Base-by-base conservation (phyloP, 208 protist genomes). In the Phytomonas francai region DNA sequence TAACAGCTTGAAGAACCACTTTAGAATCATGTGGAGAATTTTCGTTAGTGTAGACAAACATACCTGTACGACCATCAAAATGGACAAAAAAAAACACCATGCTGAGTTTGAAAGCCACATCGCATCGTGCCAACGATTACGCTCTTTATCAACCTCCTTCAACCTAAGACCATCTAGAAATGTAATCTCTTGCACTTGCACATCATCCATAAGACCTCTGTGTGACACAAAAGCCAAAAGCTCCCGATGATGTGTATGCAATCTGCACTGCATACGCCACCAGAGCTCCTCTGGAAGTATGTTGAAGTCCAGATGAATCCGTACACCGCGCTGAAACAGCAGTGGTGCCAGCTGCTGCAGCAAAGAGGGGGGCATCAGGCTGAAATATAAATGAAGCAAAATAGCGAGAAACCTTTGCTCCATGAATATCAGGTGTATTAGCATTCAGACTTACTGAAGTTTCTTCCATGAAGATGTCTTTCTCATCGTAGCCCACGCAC, bases 221-320 rank as follows among this genome's bases (percentile, higher is more conserved):
- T 70, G 49, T 6, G 87, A 86, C 66, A 92, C 79, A 65, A 90
- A 80, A 31, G 93, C 77, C 3, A 78, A 78, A 29, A 97, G 71
- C 19, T 76, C 65, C 29, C 86, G 81, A 5, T 83, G 68, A 65
- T 81, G 71, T 51, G 68, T 49, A 63, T 94, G 78, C 74, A 97
- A 72, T 59, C 71, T 71, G 65, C 77, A 80, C 81, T 93, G 87
- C 33, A 97, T 75, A 14, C 89, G 81, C 79, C 79, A 92, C 88
- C 89, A 97, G 69, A 91, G 70, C 76, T 94, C 89, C 61, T 92
- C 83, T 14, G 91, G 89, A 27, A 95, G 83, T 25, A 94, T 74
- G 71, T 92, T 97, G 74, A 97, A 97, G 75, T 83, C 72, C 65
- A 93, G 79, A 54, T 74, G 77, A 45, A 89, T 74, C 14, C 79